Base-by-base conservation (phyloP, 2,329 filamentous ascomycete genomes). In the Diplocarpon mali region DNA sequence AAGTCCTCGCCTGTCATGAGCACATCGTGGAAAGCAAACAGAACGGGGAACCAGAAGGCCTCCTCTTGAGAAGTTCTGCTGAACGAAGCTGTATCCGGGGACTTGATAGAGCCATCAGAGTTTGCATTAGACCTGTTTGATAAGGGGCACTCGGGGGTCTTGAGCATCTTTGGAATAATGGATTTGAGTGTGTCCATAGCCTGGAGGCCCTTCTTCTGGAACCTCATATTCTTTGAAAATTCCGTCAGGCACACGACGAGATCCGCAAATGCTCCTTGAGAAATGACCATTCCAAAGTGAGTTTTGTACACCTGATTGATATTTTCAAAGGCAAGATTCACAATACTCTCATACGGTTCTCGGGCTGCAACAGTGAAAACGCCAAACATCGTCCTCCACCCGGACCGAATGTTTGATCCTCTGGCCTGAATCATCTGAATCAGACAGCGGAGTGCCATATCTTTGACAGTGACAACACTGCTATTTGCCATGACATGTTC, bases 381-480 rank as follows among this genome's bases (percentile, higher is more conserved):
- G 3, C 90, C 92, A 65, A 99, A 96, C 90, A 99, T 98, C 15
- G 93, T 96, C 61, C 92, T 83, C 92, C 92, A 99, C 5, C 92
- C 92, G 32, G 89, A 95, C 42, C 90, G 82, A 59, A 99, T 98
- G 56, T 96, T 96, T 64, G 95, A 85, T 5, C 93, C 93, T 46
- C 86, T 77, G 28, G 90, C 89, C 67, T 98, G 92, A 38, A 98
- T 95, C 93, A 99, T 98, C 65, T 99, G 93, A 45, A 95, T 93
- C 49, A 99, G 70, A 61, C 93, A 99, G 35, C 90, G 80, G 17
- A 99, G 69, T 37, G 95, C 87, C 83, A 98, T 90, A 57, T 99
- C 92, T 65, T 98, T 98, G 57, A 99, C 92, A 0, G 85, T 80
- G 14, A 95, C 80, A 51, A 92, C 87, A 52, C 73, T 86, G 35